phyloP scores from a whole-genome alignment of 2,329 filamentous ascomycete species.

The Helotiales sp. region DNA sequence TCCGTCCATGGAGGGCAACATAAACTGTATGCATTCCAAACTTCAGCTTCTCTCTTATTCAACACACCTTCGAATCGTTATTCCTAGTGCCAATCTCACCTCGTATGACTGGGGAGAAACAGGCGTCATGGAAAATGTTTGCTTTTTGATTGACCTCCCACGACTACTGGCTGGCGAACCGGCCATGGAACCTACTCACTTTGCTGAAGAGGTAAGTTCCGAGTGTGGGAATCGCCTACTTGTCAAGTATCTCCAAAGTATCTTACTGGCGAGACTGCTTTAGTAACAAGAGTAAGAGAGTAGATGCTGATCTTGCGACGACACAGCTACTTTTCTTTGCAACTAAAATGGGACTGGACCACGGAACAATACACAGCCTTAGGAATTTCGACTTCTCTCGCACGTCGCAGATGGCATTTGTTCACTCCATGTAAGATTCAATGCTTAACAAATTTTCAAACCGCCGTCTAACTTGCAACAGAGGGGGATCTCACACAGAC shows the following conservation, averaged over 20 bases:
- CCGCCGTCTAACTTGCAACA: constrained; percentile 39
- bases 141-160: constrained; percentile 93
- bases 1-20: constrained; percentile 71
- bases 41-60: constrained; percentile 85
- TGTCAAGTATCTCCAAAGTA: background rate
- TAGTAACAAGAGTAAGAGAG: background rate
- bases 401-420: constrained; percentile 75
- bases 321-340: constrained; percentile 67
- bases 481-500: constrained; percentile 61
- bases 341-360: constrained; percentile 66
- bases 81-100: constrained; percentile 87
- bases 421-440: constrained; percentile 76
- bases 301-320: background rate
- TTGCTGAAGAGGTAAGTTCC: constrained; percentile 61
- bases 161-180: constrained; percentile 42
- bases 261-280: background rate
- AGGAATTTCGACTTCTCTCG: constrained; percentile 80
- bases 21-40: constrained; percentile 90
- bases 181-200: constrained; percentile 52
- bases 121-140: constrained; percentile 84
- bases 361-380: constrained; percentile 70
- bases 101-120: constrained; percentile 64
- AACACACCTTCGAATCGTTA: constrained; percentile 74
- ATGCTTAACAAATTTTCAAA: background rate
- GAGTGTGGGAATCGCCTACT: background rate